Conservation (phyloP, 2,329 filamentous ascomycete genomes). For the Cryphonectria naterciae region DNA sequence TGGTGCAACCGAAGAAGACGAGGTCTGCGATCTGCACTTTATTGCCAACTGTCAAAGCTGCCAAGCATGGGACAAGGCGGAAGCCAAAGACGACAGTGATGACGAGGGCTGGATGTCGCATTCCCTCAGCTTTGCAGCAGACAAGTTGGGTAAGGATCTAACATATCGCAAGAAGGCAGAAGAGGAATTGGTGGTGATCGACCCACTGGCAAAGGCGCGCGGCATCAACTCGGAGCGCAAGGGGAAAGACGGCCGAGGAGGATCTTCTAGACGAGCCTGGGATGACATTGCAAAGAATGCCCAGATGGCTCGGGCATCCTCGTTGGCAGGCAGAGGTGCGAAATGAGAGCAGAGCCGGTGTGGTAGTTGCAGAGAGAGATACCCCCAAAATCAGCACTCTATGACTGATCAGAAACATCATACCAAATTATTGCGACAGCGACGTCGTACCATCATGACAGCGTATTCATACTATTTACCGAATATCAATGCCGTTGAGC, state of each 20-base stretch:
- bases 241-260: conserved; percentile 58
- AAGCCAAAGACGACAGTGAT: conserved; percentile 57
- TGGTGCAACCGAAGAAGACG: conserved; percentile 60
- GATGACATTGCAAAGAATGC: conserved; percentile 60
- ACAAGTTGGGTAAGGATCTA: conserved; percentile 88
- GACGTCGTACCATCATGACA: neutral
- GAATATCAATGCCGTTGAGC: neutral
- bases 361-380: conserved; percentile 10
- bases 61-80: conserved; percentile 75
- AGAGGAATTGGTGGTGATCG: conserved; percentile 90
- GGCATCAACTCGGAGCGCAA: conserved; percentile 70
- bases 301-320: conserved; percentile 57
- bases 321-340: conserved; percentile 60
- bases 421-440: neutral
- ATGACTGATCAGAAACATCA: neutral
- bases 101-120: conserved; percentile 85
- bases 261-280: conserved; percentile 59
- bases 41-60: conserved; percentile 95
- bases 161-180: conserved; percentile 89
- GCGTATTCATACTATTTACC: neutral
- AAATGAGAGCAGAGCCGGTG: conserved; percentile 41
- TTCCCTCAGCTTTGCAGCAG: conserved; percentile 82
- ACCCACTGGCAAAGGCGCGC: conserved; percentile 81
- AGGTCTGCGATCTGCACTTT: conserved; percentile 91
- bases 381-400: conserved; percentile 4